Conservation (phyloP, 2,329 filamentous ascomycete species). For the Cladobotryum protrusum region DNA sequence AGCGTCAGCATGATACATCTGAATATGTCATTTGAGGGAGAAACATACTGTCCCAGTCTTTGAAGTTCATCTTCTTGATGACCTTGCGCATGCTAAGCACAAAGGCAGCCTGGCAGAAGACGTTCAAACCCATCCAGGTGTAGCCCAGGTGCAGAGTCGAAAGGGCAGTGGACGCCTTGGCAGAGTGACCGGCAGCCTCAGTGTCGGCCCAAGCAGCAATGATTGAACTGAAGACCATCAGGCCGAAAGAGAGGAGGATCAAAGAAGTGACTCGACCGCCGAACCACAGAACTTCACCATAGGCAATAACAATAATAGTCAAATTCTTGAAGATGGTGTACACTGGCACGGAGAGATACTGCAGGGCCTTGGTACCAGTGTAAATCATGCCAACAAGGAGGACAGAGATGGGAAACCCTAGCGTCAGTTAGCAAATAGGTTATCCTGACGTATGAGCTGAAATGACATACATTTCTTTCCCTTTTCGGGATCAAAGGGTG, state of each 20-base stretch:
- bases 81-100: slow-evolving; percentile 93
- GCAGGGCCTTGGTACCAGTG: slow-evolving; percentile 89
- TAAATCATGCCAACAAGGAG: slow-evolving; percentile 99
- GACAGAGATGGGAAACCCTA: slow-evolving; percentile 93
- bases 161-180: slow-evolving; percentile 65
- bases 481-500: slow-evolving; percentile 79
- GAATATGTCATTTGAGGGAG: background rate
- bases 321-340: slow-evolving; percentile 99
- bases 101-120: slow-evolving; percentile 87
- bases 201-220: slow-evolving; percentile 98
- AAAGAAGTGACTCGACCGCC: slow-evolving; percentile 84
- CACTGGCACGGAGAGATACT: slow-evolving; percentile 94
- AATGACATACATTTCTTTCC: slow-evolving; percentile 75
- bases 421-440: slow-evolving; percentile 16
- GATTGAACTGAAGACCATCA: slow-evolving; percentile 94
- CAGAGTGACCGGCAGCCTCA: slow-evolving; percentile 64
- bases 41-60: slow-evolving; percentile 94
- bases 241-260: slow-evolving; percentile 84
- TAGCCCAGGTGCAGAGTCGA: slow-evolving; percentile 92
- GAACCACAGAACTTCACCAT: slow-evolving; percentile 97
- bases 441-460: background rate
- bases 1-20: slow-evolving; percentile 23
- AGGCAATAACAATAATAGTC: slow-evolving; percentile 97
- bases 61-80: slow-evolving; percentile 99
- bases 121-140: slow-evolving; percentile 96